These are phyloP conservation scores for Asterophora lycoperdoides DNA, from an alignment of 768 basidiomycete genomes.

Conservation along the genomic window DNA sequence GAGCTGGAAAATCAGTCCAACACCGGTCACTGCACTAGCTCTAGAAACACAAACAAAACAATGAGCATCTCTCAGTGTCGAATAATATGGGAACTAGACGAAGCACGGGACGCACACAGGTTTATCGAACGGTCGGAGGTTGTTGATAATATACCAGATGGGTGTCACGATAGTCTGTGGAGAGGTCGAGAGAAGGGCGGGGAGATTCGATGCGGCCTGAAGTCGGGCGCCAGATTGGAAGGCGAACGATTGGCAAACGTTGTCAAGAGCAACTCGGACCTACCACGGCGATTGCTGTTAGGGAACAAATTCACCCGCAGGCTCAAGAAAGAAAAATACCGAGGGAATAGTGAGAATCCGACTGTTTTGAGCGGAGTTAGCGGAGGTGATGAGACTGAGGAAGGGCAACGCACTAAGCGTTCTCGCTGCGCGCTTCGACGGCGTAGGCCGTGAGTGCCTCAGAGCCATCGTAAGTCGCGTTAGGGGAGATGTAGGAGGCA, in stretches of 20 bases:
- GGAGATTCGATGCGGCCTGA: not conserved
- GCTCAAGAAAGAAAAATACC: slow-evolving; percentile 2
- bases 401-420: slow-evolving; percentile 34
- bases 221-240: not conserved
- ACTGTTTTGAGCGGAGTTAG: slow-evolving; percentile 12
- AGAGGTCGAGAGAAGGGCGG: slow-evolving; percentile 28
- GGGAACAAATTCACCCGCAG: not conserved
- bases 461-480: slow-evolving; percentile 33
- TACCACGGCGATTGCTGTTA: not conserved
- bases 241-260: slow-evolving; percentile 20
- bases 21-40: slow-evolving; percentile 34
- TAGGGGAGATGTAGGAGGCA: slow-evolving; percentile 20
- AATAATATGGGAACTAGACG: not conserved
- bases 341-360: slow-evolving; percentile 15
- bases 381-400: too few relatives aligned
- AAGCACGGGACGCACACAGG: slow-evolving; percentile 30
- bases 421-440: slow-evolving; percentile 40
- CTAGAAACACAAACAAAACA: too few relatives aligned
- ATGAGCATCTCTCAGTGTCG: slow-evolving; percentile 12
- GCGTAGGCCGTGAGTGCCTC: slow-evolving; percentile 35
- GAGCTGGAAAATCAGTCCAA: slow-evolving; percentile 34
- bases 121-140: slow-evolving; percentile 45
- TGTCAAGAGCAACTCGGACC: slow-evolving; percentile 17
- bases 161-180: slow-evolving; percentile 38
- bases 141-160: slow-evolving; percentile 32